Base-by-base conservation (phyloP, 176 grass and related monocot species). In the Triticum monococcum region DNA sequence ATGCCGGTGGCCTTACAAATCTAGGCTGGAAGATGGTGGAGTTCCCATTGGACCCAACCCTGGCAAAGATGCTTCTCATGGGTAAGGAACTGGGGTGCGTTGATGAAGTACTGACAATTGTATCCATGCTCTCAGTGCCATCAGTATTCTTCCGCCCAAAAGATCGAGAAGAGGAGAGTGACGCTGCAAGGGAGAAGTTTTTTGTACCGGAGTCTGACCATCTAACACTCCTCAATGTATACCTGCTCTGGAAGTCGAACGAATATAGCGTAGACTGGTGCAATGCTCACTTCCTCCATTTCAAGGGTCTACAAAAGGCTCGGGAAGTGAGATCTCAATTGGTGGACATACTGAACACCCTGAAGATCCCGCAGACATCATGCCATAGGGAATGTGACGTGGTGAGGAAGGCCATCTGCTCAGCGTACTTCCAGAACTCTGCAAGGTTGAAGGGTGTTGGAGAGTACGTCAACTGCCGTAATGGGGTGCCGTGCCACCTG, bases 21-120 rank as follows among this genome's bases (percentile, higher is more conserved):
- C 93, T 98, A 31, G 92, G 95, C 13, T 98, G 95, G 95, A 98
- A 93, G 76, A 98, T 98, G 93, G 95, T 98, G 67, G 95, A 98
- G 77, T 98, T 98, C 84, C 95, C 95, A 4, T 79, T 98, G 72
- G 95, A 98, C 79, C 95, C 93, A 20, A 92, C 95, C 25, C 83
- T 98, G 76, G 95, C 95, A 40, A 98, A 98, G 78, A 98, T 98
- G 92, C 80, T 98, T 79, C 89, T 98, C 35, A 98, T 98, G 95
- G 95, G 95, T 12, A 91, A 95, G 83, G 78, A 88, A 59, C 85
- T 97, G 26, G 89, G 61, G 14, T 97, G 92, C 67, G 54, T 97
- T 79, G 90, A 97, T 76, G 95, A 97, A 86, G 95, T 93, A 52
- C 75, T 97, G 67, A 97, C 91, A 52, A 95, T 97, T 54, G 95